These are phyloP conservation scores for Pyricularia sp. DNA, from an alignment of 2,329 filamentous ascomycete genomes.

Conservation along the genomic window DNA sequence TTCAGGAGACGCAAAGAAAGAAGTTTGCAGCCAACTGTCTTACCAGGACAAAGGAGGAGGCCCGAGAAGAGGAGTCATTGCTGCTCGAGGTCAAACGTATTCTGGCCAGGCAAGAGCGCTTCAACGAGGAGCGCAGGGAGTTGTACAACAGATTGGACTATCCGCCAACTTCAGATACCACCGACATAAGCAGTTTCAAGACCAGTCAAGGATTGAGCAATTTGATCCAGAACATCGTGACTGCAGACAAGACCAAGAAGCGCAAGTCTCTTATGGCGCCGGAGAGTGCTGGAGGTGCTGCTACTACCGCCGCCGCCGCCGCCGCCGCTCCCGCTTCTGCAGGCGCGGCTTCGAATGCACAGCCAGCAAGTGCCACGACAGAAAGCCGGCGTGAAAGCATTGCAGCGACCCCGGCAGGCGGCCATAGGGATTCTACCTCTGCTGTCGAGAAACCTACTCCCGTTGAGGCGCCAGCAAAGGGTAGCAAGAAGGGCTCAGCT, in stretches of 20 bases:
- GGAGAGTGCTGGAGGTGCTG: slow-evolving; percentile 24
- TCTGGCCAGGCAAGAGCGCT: slow-evolving; percentile 68
- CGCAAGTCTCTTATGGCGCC: slow-evolving; percentile 56
- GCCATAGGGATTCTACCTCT: slow-evolving; percentile 31
- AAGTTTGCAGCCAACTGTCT: slow-evolving; percentile 71
- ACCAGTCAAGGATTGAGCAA: slow-evolving; percentile 67
- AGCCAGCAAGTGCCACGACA: slow-evolving; percentile 15
- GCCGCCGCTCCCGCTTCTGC: slow-evolving; percentile 27
- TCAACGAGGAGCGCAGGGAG: slow-evolving; percentile 79
- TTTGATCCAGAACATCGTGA: slow-evolving; percentile 70
- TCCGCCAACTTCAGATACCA: slow-evolving; percentile 41
- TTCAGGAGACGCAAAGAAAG: slow-evolving; percentile 69
- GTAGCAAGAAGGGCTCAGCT: slow-evolving; percentile 31
- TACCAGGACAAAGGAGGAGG: slow-evolving; percentile 70
- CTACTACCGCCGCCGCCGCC: slow-evolving; percentile 31
- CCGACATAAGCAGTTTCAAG: slow-evolving; percentile 66
- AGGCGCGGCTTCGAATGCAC: slow-evolving; percentile 28
- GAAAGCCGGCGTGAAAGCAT: slow-evolving; percentile 25
- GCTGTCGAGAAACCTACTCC: slow-evolving; percentile 23
- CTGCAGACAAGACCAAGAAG: slow-evolving; percentile 80
- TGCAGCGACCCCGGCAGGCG: slow-evolving; percentile 19
- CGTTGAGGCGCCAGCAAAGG: slow-evolving; percentile 15
- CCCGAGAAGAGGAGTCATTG: slow-evolving; percentile 80
- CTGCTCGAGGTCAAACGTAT: slow-evolving; percentile 88
- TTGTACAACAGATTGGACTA: slow-evolving; percentile 79